These are phyloP conservation scores for Wickerhamiella lipophila DNA, from an alignment of 805 yeast species.

Conservation along the genomic window DNA sequence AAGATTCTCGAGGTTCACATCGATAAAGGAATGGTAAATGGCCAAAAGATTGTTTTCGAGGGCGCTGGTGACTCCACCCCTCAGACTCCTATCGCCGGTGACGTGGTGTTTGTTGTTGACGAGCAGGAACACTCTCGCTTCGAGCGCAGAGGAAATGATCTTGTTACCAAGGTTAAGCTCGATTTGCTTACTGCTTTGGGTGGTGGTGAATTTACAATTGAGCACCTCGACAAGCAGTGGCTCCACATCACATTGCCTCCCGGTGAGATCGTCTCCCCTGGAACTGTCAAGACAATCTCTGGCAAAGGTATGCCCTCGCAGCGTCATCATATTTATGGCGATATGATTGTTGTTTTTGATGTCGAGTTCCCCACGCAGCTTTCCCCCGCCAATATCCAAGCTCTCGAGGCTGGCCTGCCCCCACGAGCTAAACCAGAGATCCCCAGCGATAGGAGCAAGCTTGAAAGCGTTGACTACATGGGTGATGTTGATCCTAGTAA, in stretches of 20 bases:
- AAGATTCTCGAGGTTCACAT: slow-evolving; percentile 88
- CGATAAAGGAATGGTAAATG: slow-evolving; percentile 94
- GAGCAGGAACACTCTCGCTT: slow-evolving; percentile 78
- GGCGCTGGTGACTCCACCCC: slow-evolving; percentile 99
- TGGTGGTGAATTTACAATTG: slow-evolving; percentile 81
- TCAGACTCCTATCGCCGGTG: slow-evolving; percentile 82
- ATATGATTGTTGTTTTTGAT: slow-evolving; percentile 72
- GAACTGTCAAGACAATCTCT: slow-evolving; percentile 63
- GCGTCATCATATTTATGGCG: slow-evolving; percentile 79
- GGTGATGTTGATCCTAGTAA: slow-evolving; percentile 53
- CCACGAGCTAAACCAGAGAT: slow-evolving; percentile 43
- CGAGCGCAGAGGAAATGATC: slow-evolving; percentile 80
- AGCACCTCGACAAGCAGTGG: slow-evolving; percentile 88
- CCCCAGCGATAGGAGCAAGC: slow-evolving; percentile 53
- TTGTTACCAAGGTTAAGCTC: slow-evolving; percentile 70
- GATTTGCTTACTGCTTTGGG: slow-evolving; percentile 91
- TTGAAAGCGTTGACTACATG: slow-evolving; percentile 46
- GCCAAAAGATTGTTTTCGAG: slow-evolving; percentile 76
- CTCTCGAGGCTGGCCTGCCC: slow-evolving; percentile 68
- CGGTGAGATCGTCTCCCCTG: slow-evolving; percentile 89
- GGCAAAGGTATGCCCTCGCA: slow-evolving; percentile 96
- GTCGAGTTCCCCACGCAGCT: slow-evolving; percentile 77
- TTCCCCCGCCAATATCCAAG: slow-evolving; percentile 50
- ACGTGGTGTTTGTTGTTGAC: slow-evolving; percentile 80
- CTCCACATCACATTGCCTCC: slow-evolving; percentile 71